Conservation (phyloP, 2,329 filamentous ascomycete genomes). For the Beauveria sp. region DNA sequence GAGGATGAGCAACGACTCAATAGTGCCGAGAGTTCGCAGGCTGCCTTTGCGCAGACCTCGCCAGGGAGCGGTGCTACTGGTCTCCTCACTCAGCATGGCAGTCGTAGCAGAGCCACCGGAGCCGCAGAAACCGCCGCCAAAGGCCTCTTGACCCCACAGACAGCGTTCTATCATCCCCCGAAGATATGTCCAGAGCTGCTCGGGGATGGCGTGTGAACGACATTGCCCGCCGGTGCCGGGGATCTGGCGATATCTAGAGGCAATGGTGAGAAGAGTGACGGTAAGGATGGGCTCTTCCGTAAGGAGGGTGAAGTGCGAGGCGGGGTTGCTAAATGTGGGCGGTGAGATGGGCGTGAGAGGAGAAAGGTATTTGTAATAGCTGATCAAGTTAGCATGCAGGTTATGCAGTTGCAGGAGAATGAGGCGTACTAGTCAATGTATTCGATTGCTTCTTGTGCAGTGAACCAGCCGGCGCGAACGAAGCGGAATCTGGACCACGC, state of each 20-base stretch:
- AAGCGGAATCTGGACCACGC: constrained; percentile 93
- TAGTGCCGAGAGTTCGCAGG: constrained; percentile 81
- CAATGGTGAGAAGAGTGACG: constrained; percentile 83
- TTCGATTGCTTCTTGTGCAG: constrained; percentile 81
- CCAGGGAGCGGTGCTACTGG: constrained; percentile 63
- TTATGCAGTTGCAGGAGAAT: not conserved
- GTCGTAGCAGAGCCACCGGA: constrained; percentile 38
- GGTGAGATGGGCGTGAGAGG: constrained; percentile 91
- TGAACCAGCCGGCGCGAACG: constrained; percentile 95
- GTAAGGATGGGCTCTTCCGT: constrained; percentile 89
- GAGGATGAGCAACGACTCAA: constrained; percentile 87
- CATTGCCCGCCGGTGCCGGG: constrained; percentile 73
- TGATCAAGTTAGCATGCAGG: constrained; percentile 22
- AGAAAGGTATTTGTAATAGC: constrained; percentile 85
- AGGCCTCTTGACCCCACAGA: constrained; percentile 93
- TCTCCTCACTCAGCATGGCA: constrained; percentile 45
- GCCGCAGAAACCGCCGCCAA: constrained; percentile 79
- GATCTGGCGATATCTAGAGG: constrained; percentile 78
- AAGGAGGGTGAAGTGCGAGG: constrained; percentile 70
- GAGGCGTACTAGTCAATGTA: constrained; percentile 79
- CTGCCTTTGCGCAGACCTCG: constrained; percentile 67
- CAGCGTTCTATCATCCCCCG: constrained; percentile 92
- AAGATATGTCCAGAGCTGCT: constrained; percentile 90
- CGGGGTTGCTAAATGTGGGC: constrained; percentile 78
- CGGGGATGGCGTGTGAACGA: constrained; percentile 84